phyloP scores from a whole-genome alignment of 805 yeast species.

The Suhomyces prunicola region DNA sequence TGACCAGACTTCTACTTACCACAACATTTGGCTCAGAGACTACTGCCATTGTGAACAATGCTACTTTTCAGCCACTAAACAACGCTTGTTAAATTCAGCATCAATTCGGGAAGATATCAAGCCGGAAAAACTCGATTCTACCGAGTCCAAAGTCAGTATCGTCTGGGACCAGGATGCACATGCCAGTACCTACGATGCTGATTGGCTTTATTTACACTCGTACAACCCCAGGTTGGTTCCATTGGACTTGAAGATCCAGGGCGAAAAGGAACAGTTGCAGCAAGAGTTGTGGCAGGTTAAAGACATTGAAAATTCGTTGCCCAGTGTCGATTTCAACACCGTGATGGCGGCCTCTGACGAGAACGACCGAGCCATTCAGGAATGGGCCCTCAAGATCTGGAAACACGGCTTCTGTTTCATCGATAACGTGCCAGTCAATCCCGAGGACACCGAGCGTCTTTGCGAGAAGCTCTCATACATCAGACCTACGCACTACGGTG shows the following conservation, averaged over 20 bases:
- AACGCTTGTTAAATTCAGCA: slow-evolving; percentile 56
- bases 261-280: slow-evolving; percentile 26
- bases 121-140: slow-evolving; percentile 11
- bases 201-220: slow-evolving; percentile 49
- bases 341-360: slow-evolving; percentile 38
- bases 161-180: slow-evolving; percentile 44
- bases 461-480: slow-evolving; percentile 57
- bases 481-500: slow-evolving; percentile 73
- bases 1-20: slow-evolving; percentile 15
- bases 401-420: slow-evolving; percentile 60
- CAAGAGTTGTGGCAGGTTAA: slow-evolving; percentile 45
- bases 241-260: slow-evolving; percentile 22
- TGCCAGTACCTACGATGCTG: slow-evolving; percentile 30
- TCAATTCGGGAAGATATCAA: slow-evolving; percentile 26
- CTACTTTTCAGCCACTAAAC: slow-evolving; percentile 54
- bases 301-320: slow-evolving; percentile 38
- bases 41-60: slow-evolving; percentile 58
- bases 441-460: slow-evolving; percentile 56
- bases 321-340: slow-evolving; percentile 46
- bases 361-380: slow-evolving; percentile 42
- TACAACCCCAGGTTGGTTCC: slow-evolving; percentile 50
- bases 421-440: slow-evolving; percentile 56
- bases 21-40: slow-evolving; percentile 63
- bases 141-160: slow-evolving; percentile 14
- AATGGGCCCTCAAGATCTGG: slow-evolving; percentile 55